These are phyloP conservation scores for Penicillium simplicissimum DNA, from an alignment of 495 filamentous ascomycete genomes.

Conservation along the genomic window DNA sequence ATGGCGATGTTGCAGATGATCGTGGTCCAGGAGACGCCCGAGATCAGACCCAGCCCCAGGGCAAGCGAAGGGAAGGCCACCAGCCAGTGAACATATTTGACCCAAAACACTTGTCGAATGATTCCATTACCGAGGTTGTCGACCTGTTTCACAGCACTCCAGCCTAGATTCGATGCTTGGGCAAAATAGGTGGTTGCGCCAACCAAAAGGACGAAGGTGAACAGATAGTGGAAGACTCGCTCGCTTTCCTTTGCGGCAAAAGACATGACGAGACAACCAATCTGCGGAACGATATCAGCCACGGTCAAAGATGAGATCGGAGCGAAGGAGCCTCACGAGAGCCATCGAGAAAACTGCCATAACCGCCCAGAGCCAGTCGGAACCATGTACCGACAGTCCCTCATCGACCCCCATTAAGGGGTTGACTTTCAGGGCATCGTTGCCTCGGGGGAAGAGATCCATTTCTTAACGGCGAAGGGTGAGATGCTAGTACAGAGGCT, in stretches of 20 bases:
- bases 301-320: neutral
- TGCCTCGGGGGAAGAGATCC: slow-evolving; percentile 37
- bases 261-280: slow-evolving; percentile 46
- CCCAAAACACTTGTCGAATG: slow-evolving; percentile 69
- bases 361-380: slow-evolving; percentile 57
- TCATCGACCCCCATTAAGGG: slow-evolving; percentile 47
- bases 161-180: slow-evolving; percentile 69
- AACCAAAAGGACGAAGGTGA: slow-evolving; percentile 58
- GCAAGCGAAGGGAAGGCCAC: slow-evolving; percentile 56
- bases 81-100: slow-evolving; percentile 68
- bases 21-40: slow-evolving; percentile 63
- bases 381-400: slow-evolving; percentile 62
- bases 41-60: slow-evolving; percentile 61
- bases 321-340: slow-evolving; percentile 6
- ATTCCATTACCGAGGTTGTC: slow-evolving; percentile 43
- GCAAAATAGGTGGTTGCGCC: slow-evolving; percentile 67
- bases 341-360: slow-evolving; percentile 33
- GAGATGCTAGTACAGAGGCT: neutral
- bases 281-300: slow-evolving; percentile 13
- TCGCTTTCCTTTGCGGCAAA: slow-evolving; percentile 52
- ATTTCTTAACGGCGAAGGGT: slow-evolving; percentile 9
- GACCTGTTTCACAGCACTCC: slow-evolving; percentile 53
- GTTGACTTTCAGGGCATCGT: slow-evolving; percentile 56
- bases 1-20: slow-evolving; percentile 63
- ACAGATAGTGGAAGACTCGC: slow-evolving; percentile 72